Base-by-base conservation (phyloP, 345 rosid genomes). In the Gossypium mustelinum region DNA sequence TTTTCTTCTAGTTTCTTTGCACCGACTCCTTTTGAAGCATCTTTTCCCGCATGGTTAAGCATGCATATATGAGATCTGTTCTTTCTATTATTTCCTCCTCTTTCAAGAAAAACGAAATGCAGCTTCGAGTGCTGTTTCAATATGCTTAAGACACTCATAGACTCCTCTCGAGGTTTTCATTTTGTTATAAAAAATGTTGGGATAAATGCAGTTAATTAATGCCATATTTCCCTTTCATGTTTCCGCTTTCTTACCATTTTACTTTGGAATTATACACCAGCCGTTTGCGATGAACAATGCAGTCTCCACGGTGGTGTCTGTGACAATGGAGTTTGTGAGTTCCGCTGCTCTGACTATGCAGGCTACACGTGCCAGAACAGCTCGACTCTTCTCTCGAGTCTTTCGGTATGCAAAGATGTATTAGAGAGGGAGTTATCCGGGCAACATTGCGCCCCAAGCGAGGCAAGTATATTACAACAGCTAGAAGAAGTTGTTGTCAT, bases 221-320 rank as follows among this genome's bases (percentile, higher is more conserved):
- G 65, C 64, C 17, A 22, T 57, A 57, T 57, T 9, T 57, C 62
- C 14, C 24, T 9, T 66, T 50, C 16, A 7, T 58, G 39, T 58
- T 59, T 47, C 17, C 61, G n/a, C 44, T 29, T 41, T 17, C 25
- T 69, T 79, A 65, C 73, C 43, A 51, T 44, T 62, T 16, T 68
- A 11, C 41, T 47, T 63, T 50, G 75, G 62, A 54, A 39, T 60
- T 74, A 70, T 52, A 16, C 78, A 82, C 63, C 94, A 96, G 99
- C 94, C 78, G 91, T 89, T 61, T 96, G 99, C 24, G 97, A 96
- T 47, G 98, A 96, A 75, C 99, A 96, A 70, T 96, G 99, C 85
- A 96, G 98, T 76, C 92, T 96, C n/a, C 99, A 96, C 41, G 98
- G 99, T 39, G 99, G 98, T 71, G 99, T 96, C 17, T 96, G 99